These are phyloP conservation scores for Penicillium rolfsii DNA, from an alignment of 2,329 filamentous ascomycete genomes.

Conservation along the genomic window DNA sequence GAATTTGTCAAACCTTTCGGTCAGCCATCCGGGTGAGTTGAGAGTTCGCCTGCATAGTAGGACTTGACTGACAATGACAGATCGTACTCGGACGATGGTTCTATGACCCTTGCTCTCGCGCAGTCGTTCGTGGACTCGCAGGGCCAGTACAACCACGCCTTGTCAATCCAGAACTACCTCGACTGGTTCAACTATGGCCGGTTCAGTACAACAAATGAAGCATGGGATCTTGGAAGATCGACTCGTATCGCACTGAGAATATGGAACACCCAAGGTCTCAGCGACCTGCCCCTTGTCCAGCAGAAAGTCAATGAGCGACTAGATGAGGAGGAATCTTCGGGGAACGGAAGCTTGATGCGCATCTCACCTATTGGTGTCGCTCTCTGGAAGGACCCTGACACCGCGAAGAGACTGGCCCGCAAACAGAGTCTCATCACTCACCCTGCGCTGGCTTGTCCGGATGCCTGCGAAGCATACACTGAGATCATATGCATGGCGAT, in stretches of 20 bases:
- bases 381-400: constrained; percentile 27
- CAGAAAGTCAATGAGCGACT: constrained; percentile 22
- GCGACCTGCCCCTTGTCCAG: constrained; percentile 20
- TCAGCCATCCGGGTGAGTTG: constrained; percentile 40
- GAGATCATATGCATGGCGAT: constrained; percentile 38
- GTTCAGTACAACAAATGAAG: constrained; percentile 39
- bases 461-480: constrained; percentile 48
- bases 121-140: constrained; percentile 41
- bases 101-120: constrained; percentile 50
- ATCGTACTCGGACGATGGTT: constrained; percentile 50
- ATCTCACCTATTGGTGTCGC: constrained; percentile 44
- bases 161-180: constrained; percentile 43
- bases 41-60: background rate
- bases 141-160: constrained; percentile 35
- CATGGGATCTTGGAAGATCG: constrained; percentile 47
- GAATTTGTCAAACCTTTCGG: constrained; percentile 39
- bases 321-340: constrained; percentile 27
- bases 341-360: constrained; percentile 51
- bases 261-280: constrained; percentile 32
- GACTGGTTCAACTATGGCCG: constrained; percentile 43
- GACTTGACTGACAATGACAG: constrained; percentile 16
- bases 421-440: constrained; percentile 42
- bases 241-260: constrained; percentile 38
- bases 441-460: constrained; percentile 42
- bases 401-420: constrained; percentile 32